These are phyloP conservation scores for Termitomyces sp. DNA, from an alignment of 768 basidiomycete genomes.

Conservation along the genomic window DNA sequence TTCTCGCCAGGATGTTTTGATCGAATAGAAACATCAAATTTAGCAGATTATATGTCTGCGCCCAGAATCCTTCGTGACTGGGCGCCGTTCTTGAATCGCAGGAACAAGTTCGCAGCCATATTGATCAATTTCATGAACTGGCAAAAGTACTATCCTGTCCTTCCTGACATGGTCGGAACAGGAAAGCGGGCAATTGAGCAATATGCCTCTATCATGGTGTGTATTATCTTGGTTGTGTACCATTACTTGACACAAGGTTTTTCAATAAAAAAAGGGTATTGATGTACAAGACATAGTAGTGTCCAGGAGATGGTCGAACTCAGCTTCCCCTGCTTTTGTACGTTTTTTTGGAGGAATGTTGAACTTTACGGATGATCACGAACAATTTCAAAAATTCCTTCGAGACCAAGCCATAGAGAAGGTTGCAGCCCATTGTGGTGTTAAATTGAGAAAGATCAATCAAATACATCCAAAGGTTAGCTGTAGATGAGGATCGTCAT, in stretches of 20 bases:
- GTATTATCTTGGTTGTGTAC: neutral
- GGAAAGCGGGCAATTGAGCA: slow-evolving; percentile 2
- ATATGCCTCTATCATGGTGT: slow-evolving; percentile 15
- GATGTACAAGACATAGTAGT: neutral
- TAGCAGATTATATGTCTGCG: slow-evolving; percentile 18
- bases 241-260: neutral
- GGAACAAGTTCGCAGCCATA: slow-evolving; percentile 20
- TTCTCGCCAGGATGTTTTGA: slow-evolving; percentile 23
- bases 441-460: slow-evolving; percentile 17
- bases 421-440: slow-evolving; percentile 13
- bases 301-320: neutral
- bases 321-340: neutral
- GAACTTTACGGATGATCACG: slow-evolving; percentile 20
- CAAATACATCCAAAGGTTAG: slow-evolving; percentile 23
- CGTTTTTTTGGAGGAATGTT: slow-evolving; percentile 4
- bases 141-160: slow-evolving; percentile 12
- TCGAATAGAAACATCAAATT: slow-evolving; percentile 23
- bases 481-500: neutral
- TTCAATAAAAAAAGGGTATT: neutral
- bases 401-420: slow-evolving; percentile 12
- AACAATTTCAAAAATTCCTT: slow-evolving; percentile 20
- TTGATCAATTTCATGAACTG: slow-evolving; percentile 25
- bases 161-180: neutral
- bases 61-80: slow-evolving; percentile 21
- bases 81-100: slow-evolving; percentile 21